These are phyloP conservation scores for Thozetella sp. DNA, from an alignment of 495 filamentous ascomycete species.

Conservation along the genomic window DNA sequence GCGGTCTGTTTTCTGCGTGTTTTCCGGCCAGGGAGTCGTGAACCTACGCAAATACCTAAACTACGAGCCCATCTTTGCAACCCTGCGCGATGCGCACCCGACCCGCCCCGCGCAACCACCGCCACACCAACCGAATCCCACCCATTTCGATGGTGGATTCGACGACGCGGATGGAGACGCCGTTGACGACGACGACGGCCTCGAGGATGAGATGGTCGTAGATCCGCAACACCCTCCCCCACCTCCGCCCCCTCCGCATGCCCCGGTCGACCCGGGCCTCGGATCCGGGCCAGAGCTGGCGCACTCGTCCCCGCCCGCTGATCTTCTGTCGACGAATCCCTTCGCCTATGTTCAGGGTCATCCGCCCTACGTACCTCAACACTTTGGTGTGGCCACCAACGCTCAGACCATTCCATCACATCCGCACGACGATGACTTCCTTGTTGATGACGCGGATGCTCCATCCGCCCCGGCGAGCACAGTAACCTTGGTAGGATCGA, in stretches of 20 bases:
- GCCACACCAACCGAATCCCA: slow-evolving; percentile 5
- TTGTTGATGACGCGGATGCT: not conserved
- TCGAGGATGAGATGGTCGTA: slow-evolving; percentile 44
- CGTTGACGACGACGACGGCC: slow-evolving; percentile 39
- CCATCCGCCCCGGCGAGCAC: not conserved
- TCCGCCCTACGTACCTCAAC: slow-evolving; percentile 7
- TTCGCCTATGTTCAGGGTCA: slow-evolving; percentile 17
- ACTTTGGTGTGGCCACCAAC: not conserved
- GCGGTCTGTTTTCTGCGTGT: slow-evolving; percentile 94
- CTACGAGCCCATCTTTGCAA: slow-evolving; percentile 33
- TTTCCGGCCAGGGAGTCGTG: slow-evolving; percentile 84
- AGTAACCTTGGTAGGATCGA: not conserved
- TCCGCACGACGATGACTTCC: not conserved
- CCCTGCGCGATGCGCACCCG: slow-evolving; percentile 6
- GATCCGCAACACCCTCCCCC: slow-evolving; percentile 26
- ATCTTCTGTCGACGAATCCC: slow-evolving; percentile 6
- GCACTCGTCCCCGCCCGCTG: slow-evolving; percentile 6
- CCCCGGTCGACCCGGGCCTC: not conserved
- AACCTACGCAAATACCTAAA: slow-evolving; percentile 80
- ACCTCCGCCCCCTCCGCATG: slow-evolving; percentile 3
- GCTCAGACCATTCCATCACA: not conserved
- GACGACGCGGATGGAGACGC: slow-evolving; percentile 29
- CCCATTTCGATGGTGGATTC: slow-evolving; percentile 6
- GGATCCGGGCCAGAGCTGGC: slow-evolving; percentile 9
- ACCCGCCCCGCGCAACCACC: slow-evolving; percentile 1